Base-by-base conservation (phyloP, 257 asterid species). In the Paraleonurus japonicus region DNA sequence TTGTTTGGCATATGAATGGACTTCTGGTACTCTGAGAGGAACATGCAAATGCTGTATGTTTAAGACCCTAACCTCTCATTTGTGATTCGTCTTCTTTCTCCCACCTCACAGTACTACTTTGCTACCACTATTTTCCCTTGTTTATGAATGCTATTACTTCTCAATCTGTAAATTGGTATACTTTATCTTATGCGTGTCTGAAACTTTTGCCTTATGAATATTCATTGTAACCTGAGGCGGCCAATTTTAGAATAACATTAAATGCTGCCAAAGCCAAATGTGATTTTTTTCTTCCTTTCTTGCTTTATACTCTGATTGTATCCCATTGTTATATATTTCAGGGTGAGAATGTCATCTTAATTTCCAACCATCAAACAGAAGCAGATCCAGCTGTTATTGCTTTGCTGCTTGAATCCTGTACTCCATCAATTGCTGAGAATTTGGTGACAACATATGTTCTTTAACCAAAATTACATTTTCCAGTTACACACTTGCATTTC, bases 291-390 rank as follows among this genome's bases (percentile, higher is more conserved):
- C 17, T 79, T 50, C 30, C 59, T 58, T 32, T 37, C n/a, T 27
- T 73, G 32, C 58, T 78, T 5, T 67, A 23, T 61, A 43, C 26
- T 69, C 47, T 69, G 73, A 61, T 72, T 26, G 54, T 54, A 43
- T 58, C 4, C 60, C 70, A 30, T 26, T 74, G 22, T 37, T 57
- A 6, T 78, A 58, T 24, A 70, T 81, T 69, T 73, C 90, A 95
- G 99, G 99, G 99, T 7, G 96, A 89, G 73, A 95, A 95, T 77
- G 77, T 95, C 60, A 85, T 95, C 73, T 79, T 95, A 73, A 88
- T 95, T 75, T 95, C 99, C 70, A 95, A 95, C 85, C 99, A 95
- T 77, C 99, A 95, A 87, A 83, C 93, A 61, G 99, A 95, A 89
- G 99, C 97, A 17, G 98, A 95, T 83, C 99, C 98, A 63, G 99